A percentile compares a stretch with the other conserved stretches of the same genome.
Conservation (phyloP, 2,329 filamentous ascomycete species). For the Elsinoe arachidis region DNA sequence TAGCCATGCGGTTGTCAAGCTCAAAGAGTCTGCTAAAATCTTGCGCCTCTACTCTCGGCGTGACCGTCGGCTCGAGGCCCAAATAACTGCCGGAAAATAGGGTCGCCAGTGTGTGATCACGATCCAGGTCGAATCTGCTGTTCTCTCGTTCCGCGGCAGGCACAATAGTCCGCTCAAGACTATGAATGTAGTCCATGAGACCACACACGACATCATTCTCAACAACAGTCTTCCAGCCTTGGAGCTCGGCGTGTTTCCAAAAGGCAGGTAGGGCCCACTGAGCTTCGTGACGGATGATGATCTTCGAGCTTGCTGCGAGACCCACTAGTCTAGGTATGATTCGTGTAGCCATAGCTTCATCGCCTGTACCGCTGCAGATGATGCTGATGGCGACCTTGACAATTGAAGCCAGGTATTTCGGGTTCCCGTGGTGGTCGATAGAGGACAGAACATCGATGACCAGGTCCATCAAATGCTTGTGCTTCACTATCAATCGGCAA, state of each 20-base stretch:
- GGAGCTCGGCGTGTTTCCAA: constrained; percentile 32
- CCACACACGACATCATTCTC: constrained; percentile 34
- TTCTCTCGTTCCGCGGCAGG: constrained; percentile 31
- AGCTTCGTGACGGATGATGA: constrained; percentile 46
- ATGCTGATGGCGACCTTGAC: constrained; percentile 40
- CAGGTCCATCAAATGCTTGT: constrained; percentile 24
- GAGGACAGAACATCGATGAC: constrained; percentile 31
- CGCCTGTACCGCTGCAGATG: constrained; percentile 29
- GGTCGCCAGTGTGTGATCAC: constrained; percentile 35
- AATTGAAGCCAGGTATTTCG: constrained; percentile 39
- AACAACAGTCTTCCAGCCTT: constrained; percentile 30
- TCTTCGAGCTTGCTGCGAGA: constrained; percentile 41
- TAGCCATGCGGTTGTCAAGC: constrained; percentile 19
- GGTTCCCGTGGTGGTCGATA: constrained; percentile 38
- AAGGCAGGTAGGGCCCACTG: constrained; percentile 41
- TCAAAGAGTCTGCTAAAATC: constrained; percentile 34
- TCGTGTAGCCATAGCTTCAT: constrained; percentile 31
- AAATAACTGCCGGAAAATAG: constrained; percentile 40
- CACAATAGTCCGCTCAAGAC: constrained; percentile 35
- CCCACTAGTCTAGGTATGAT: constrained; percentile 36
- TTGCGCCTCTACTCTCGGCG: constrained; percentile 27
- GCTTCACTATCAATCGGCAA: constrained; percentile 33
- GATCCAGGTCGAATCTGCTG: constrained; percentile 34
- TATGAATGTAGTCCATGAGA: constrained; percentile 37
- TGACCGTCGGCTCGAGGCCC: constrained; percentile 35